Evolutionary conservation across 805 yeast species (phyloP), one percentile per base, ranked within the genome.

Genomic region (Dipodascopsis uninucleata): DNA sequence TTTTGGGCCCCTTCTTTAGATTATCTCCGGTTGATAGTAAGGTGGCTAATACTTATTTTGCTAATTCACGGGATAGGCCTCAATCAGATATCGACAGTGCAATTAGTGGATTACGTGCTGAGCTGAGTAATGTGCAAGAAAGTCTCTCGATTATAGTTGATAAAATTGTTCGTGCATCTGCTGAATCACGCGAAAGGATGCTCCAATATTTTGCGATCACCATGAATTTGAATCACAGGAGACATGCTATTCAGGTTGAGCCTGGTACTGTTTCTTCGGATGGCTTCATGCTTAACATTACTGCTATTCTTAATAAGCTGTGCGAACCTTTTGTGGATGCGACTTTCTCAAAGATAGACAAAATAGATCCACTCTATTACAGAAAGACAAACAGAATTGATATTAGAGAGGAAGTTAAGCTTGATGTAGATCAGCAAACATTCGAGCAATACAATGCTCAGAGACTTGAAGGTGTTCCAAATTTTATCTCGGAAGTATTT

Each of bases 401-500:
- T 58, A 69, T 90, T 9, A 61, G 63, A 4, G 95, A 86, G 35
- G 97, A 93, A 61, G 82, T 97, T 4, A 79, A 93, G 58, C 72
- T 87, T 16, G 81, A 85, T 55, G 76, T 96, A 1, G 84, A 93
- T 26, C 71, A 76, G 35, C 75, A 75, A 45, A 93, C 85, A 57
- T 82, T 86, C 3, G 72, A 73, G 38, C 78, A 76, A 39, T 78
- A 75, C 56, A 77, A 76, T 58, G 65, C 71, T 4, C 67, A 66
- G 31, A 61, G 69, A 9, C 60, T 63, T n/a, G 64, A 55, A 1
- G 64, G 59, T n/a, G 40, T 46, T 12, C 29, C 62, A n/a, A 90
- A 93, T 58, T 93, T 93, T 62, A 86, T 93, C n/a, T 80, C 96
- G 6, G 93, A 90, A 55, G 82, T 95, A 58, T 93, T 88, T 64